Base-by-base conservation (phyloP, 1,284 basidiomycete genomes). In the Xerocomus minutiporus region DNA sequence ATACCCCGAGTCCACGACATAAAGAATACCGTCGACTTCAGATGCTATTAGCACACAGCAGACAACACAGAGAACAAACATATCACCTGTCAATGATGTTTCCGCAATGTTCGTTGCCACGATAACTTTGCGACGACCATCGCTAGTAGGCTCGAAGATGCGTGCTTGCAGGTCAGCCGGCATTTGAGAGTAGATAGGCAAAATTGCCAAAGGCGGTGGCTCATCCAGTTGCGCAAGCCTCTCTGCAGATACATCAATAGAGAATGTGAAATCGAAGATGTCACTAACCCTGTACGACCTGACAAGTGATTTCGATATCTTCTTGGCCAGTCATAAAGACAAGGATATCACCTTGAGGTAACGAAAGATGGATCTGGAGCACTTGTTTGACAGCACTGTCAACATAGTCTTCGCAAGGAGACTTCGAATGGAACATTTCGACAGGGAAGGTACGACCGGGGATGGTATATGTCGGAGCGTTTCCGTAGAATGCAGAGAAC, bases 261-360 rank as follows among this genome's bases (percentile, higher is more conserved):
- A 47, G 42, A 5, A 39, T 39, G 23, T 13, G 17, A 41, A 12
- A 7, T 23, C 6, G 8, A 23, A 40, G 34, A 41, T 25, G 46
- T 26, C 35, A 63, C 78, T 48, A 54, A 92, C 92, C 91, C 70
- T 88, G 82, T 13, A 97, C 77, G 28, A 97, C 93, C 61, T 91
- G 86, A 66, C 93, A 97, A 1, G 93, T 97, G 39, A 93, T 79
- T 70, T 98, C 93, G 57, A 99, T 99, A 68, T 99, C 97, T 72
- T 99, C 97, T 72, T 99, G 97, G 51, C 97, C 97, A 26, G 97
- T 99, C 96, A 99, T 99, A 71, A 99, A 99, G 13, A 99, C 93
- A 35, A 99, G 78, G 52, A 99, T 92, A 73, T 99, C 97, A 5
- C 97, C 97, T 0, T 84, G 84, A n/a, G 94, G 93, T 17, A 90